Conservation (phyloP, 352 stramenopile genomes). For the Globisporangium echinulatum region DNA sequence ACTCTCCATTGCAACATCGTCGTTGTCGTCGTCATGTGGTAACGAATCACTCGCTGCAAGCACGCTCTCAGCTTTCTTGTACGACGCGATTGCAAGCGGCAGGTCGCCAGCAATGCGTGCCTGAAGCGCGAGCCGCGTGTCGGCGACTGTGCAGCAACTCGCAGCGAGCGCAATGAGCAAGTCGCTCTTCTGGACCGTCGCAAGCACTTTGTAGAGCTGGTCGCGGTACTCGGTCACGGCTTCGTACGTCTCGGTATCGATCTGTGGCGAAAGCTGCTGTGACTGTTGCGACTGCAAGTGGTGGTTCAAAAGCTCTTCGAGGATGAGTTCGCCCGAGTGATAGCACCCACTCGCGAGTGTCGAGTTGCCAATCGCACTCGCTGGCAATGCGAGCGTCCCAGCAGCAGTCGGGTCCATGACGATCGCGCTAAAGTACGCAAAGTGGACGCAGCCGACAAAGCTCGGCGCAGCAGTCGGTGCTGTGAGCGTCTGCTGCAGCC, state of each 20-base stretch:
- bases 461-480: constrained; percentile 11
- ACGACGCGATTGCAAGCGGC: constrained; percentile 56
- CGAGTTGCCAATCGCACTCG: constrained; percentile 37
- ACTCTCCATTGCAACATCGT: constrained; percentile 7
- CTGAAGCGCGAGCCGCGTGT: constrained; percentile 55
- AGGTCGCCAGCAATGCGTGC: constrained; percentile 65
- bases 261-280: not conserved
- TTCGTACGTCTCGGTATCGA: constrained; percentile 12
- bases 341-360: constrained; percentile 55
- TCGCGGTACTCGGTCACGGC: constrained; percentile 40
- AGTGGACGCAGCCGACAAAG: constrained; percentile 29
- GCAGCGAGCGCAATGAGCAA: constrained; percentile 54
- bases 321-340: constrained; percentile 48
- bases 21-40: constrained; percentile 26
- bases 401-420: constrained; percentile 23
- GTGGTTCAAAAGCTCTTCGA: constrained; percentile 63
- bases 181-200: constrained; percentile 57
- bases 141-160: constrained; percentile 38
- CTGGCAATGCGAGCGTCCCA: constrained; percentile 25
- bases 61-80: constrained; percentile 57
- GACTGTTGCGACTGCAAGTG: constrained; percentile 9
- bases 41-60: constrained; percentile 11
- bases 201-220: constrained; percentile 68
- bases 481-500: constrained; percentile 5
- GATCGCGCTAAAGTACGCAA: constrained; percentile 45